Evolutionary conservation across 495 filamentous ascomycete genomes (phyloP).

Genomic region (Cercophora sp.): DNA sequence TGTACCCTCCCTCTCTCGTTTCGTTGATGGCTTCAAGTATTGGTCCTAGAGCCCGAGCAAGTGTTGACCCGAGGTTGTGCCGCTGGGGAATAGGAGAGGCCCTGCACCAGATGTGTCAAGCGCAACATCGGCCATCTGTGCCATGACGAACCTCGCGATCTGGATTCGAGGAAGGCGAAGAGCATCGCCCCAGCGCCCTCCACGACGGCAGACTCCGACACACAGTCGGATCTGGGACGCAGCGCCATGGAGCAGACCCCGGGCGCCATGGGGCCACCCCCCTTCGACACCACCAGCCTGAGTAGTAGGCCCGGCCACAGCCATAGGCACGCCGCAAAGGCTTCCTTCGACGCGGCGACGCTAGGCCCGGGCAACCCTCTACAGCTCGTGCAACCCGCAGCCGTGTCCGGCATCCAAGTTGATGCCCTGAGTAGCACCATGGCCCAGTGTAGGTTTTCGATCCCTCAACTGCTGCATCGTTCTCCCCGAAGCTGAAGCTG

Average conservation of each 20-base stretch:
- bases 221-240: conserved; percentile 38
- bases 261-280: conserved; percentile 38
- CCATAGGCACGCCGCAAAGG: conserved; percentile 40
- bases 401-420: conserved; percentile 50
- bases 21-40: conserved; percentile 10
- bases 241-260: conserved; percentile 38
- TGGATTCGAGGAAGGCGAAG: conserved; percentile 61
- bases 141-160: conserved; percentile 92
- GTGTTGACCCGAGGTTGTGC: conserved; percentile 22
- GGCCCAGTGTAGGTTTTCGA: conserved; percentile 68
- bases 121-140: conserved; percentile 98
- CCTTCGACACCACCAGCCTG: conserved; percentile 36
- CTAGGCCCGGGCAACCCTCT: conserved; percentile 43
- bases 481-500: conserved; percentile 35
- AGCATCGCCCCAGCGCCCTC: conserved; percentile 61
- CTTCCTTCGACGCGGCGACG: conserved; percentile 37
- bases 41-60: conserved; percentile 12
- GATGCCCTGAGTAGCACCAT: conserved; percentile 53
- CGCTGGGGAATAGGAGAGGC: conserved; percentile 64
- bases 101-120: conserved; percentile 97
- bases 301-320: conserved; percentile 29
- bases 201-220: conserved; percentile 50
- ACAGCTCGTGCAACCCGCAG: conserved; percentile 55
- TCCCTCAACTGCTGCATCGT: conserved; percentile 21
- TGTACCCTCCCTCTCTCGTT: conserved; percentile 48